Evolutionary conservation across 2,329 filamentous ascomycete species (phyloP), one percentile per base, ranked within the genome.

Genomic region (Fusarium xyrophilum): DNA sequence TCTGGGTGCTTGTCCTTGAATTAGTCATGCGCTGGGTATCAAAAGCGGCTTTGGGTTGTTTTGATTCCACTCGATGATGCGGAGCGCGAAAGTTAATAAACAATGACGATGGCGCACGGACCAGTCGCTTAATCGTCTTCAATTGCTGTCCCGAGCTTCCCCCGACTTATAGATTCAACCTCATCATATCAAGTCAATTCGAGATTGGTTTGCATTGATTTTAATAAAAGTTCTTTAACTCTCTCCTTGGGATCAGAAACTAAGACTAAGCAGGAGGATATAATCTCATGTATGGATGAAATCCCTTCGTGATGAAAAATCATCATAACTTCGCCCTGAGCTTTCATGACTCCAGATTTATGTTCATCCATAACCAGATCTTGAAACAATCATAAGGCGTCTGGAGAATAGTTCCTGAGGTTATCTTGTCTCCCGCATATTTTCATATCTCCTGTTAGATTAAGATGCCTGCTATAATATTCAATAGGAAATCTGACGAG

Each of bases 91-190:
- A 46, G 62, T 42, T 32, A 19, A 61, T 66, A 66, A 65, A 66
- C 56, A 62, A 47, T 28, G 61, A 50, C 28, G 61, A 61, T 46
- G 11, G 36, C 21, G 63, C 63, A 66, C 63, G 46, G 63, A 15
- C 63, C 62, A 52, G n/a, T 30, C 33, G n/a, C 54, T 60, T 43
- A 48, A 53, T 60, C 23, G 15, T 35, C 33, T 27, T 48, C 21
- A 27, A 21, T 15, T 28, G 5, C 25, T 33, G 40, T 48, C 27
- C 62, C 62, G 60, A 65, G 46, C 53, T 65, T 65, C 46, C 35
- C 39, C 60, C 60, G 62, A 32, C 14, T 35, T 43, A 21, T 7
- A 47, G 6, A 14, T 43, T 43, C 30, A 60, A 60, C 25, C 7
- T 39, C 11, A 23, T 47, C 46, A 35, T 25, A 17, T 38, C 19